Base-by-base conservation (phyloP, 2,329 filamentous ascomycete genomes). In the Intubia oerlemansii region DNA sequence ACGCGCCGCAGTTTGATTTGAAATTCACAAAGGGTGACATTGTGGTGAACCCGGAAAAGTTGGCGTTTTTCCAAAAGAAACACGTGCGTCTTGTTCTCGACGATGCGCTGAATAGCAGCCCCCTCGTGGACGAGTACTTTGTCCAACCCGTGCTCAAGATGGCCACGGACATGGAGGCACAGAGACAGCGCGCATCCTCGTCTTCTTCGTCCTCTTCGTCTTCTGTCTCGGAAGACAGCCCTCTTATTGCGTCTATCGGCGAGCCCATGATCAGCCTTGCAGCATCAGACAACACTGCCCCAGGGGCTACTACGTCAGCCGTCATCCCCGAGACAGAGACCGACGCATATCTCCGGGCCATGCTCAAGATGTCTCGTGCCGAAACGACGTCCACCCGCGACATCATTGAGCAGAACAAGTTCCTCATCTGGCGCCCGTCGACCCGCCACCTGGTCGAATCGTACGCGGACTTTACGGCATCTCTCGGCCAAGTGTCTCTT, bases 1-100 rank as follows among this genome's bases (percentile, higher is more conserved):
- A 20, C n/a, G 2, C 10, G 4, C 9, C 24, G 11, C 34, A 80
- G 65, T 85, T 93, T 45, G 69, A 72, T 25, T 60, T 91, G 38
- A 82, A 81, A 43, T 90, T 93, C 51, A 95, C 82, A 4, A 79
- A 76, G 41, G 85, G 85, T 8, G 84, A 93, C 46, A 80, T 84
- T 6, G 74, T 76, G 10, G 79, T 93, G 12, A 70, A 76, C 13
- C 64, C 73, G 28, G 67, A 71, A 27, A 98, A 95, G 45, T 61
- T 95, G 11, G 63, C 67, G 40, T 80, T 72, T 46, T 62, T 95
- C 27, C 80, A 93, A 24, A 38, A 38, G n/a, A 38, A 40, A 16
- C 45, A 49, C 32, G 33, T 41, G 9, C 32, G 32, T 3, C 34
- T 30, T 4, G 36, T 42, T 2, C 31, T 41, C 7, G 19, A 36